Base-by-base conservation (phyloP, 140 eudicot genomes). In the Anethum foeniculum region DNA sequence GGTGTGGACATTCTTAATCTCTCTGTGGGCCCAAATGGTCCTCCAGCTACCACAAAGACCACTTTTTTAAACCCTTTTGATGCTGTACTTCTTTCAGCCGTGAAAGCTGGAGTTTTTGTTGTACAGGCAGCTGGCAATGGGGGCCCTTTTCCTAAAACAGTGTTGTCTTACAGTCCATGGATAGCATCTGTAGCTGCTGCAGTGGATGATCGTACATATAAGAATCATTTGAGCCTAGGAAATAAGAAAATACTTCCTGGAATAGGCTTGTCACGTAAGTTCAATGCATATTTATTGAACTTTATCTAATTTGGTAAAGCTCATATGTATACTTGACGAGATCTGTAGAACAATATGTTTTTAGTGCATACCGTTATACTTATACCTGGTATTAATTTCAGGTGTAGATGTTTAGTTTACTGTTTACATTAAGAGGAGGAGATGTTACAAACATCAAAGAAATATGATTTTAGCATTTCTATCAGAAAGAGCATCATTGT, bases 121-220 rank as follows among this genome's bases (percentile, higher is more conserved):
- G 98, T 87, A 71, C 99, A 96, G 84, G 99, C 99, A 41, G 90
- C 98, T 1, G 99, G 99, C 81, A 96, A 96, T 79, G 99, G 93
- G 77, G 99, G 99, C 48, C 99, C 99, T 52, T 88, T 81, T 41
- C 87, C 98, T 25, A 96, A 91, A 87, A 93, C 98, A 6, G 60
- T 96, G 18, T 82, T 96, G 78, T 96, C 99, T 79, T 96, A 96
- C 76, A 96, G 99, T 83, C 99, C 99, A 67, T 96, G 99, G 99
- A 91, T 96, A 68, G 88, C 86, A 38, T 88, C 99, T 75, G 97
- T 96, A 43, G 99, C 97, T 84, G 99, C 99, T 80, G 98, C 99
- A 15, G 91, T 96, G 60, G 99, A 96, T 89, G 99, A 96, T 71
- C 96, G 99, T 28, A 83, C 96, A 75, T 96, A 96, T 88, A 93